Conservation (phyloP, 148 eudicot genomes). For the Tetragonia tetragonoides region DNA sequence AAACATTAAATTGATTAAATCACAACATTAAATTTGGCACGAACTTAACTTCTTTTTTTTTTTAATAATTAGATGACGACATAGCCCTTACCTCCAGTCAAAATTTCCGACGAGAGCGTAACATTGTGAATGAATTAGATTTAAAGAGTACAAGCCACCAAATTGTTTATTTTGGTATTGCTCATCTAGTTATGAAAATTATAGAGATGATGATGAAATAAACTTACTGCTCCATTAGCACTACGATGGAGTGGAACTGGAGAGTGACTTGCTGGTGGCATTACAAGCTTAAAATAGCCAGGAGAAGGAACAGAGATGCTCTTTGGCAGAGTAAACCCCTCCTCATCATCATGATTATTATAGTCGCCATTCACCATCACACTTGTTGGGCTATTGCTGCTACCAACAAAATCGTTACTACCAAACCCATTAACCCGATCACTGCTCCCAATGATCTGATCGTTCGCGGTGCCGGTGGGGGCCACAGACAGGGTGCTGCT, state of each 20-base stretch:
- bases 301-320: conserved; percentile 65
- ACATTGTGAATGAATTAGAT: too few relatives aligned
- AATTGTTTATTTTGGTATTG: too few relatives aligned
- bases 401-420: neutral
- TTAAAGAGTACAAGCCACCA: too few relatives aligned
- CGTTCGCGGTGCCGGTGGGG: neutral
- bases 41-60: too few relatives aligned
- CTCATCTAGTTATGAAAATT: too few relatives aligned
- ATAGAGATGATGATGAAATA: neutral
- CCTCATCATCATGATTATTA: conserved; percentile 4
- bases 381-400: conserved; percentile 47
- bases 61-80: too few relatives aligned
- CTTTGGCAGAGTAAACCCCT: conserved; percentile 41
- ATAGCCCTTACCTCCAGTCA: too few relatives aligned
- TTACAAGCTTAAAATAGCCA: conserved; percentile 38
- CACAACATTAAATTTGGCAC: too few relatives aligned
- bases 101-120: too few relatives aligned
- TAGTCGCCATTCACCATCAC: conserved; percentile 25
- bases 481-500: conserved; percentile 18
- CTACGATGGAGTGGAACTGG: conserved; percentile 4
- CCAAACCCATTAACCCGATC: too few relatives aligned
- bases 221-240: conserved; percentile 24
- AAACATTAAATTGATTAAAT: too few relatives aligned
- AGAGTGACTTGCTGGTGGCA: neutral
- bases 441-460: neutral